A percentile compares a stretch with the other conserved stretches of the same genome.
These are phyloP conservation scores for Colletotrichum sp. DNA, from an alignment of 2,329 filamentous ascomycete genomes.

Conservation along the genomic window DNA sequence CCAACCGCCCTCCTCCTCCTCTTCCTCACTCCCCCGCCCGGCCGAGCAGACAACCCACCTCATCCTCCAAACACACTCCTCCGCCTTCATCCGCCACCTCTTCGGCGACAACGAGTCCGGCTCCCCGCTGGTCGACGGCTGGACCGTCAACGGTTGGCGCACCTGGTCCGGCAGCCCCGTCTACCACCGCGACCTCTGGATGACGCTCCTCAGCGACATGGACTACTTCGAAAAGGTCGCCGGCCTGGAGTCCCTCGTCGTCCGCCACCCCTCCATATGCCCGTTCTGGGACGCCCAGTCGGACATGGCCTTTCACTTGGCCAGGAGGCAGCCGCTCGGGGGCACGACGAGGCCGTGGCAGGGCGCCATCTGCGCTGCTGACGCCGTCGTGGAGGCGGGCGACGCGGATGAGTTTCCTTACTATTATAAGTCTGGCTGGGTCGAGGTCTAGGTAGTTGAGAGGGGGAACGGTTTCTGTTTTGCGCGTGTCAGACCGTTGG, in stretches of 20 bases:
- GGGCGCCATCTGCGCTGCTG: neutral
- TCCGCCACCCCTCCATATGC: neutral
- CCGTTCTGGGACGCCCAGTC: neutral
- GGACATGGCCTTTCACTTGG: neutral
- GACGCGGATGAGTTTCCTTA: neutral
- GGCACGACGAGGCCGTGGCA: neutral
- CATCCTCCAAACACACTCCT: neutral
- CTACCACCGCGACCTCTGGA: neutral
- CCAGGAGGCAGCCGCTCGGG: neutral
- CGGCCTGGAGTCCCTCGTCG: neutral
- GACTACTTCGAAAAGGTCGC: neutral
- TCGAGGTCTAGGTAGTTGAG: neutral
- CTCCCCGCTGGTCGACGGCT: neutral
- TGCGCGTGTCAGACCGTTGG: accelerated
- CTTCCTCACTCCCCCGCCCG: neutral
- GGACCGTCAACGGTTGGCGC: neutral
- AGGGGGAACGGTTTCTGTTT: neutral
- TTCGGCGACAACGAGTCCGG: neutral
- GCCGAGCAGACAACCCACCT: neutral
- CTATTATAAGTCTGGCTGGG: neutral
- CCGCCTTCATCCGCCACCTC: neutral
- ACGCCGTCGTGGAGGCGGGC: neutral
- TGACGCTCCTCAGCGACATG: neutral
- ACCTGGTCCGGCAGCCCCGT: neutral
- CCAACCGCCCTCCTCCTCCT: neutral